phyloP scores from a whole-genome alignment of 2,329 filamentous ascomycete genomes.

The Sclerotinia subarctica region DNA sequence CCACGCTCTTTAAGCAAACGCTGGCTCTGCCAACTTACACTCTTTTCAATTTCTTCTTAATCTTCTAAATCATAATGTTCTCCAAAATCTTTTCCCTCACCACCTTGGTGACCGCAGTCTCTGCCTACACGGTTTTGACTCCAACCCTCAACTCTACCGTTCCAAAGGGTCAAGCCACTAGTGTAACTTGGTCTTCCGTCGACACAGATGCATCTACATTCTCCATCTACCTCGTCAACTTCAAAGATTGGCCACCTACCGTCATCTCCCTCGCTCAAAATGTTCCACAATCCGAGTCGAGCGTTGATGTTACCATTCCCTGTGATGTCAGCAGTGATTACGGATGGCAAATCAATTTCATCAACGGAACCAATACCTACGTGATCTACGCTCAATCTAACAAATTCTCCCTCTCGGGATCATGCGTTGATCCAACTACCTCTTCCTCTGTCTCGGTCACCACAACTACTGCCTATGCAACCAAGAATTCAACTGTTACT shows the following conservation, averaged over 20 bases:
- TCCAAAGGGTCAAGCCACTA: conserved; percentile 14
- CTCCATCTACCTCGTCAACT: conserved; percentile 20
- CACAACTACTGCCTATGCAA: neutral
- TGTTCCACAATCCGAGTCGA: neutral
- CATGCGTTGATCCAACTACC: conserved; percentile 13
- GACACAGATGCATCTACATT: conserved; percentile 14
- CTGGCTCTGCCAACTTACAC: conserved; percentile 16
- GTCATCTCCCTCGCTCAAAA: conserved; percentile 19
- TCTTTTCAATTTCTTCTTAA: conserved; percentile 14
- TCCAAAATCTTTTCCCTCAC: conserved; percentile 9
- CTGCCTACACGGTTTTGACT: conserved; percentile 14
- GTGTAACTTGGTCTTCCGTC: conserved; percentile 5
- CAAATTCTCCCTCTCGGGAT: conserved; percentile 10
- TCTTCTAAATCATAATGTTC: conserved; percentile 16
- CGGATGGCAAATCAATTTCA: conserved; percentile 21
- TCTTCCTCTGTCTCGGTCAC: neutral
- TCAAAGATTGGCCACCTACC: conserved; percentile 18
- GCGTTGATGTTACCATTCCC: conserved; percentile 12
- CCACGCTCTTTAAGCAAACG: conserved; percentile 4
- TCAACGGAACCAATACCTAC: conserved; percentile 21
- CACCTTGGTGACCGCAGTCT: conserved; percentile 5
- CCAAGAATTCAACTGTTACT: conserved; percentile 11
- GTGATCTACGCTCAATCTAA: conserved; percentile 18
- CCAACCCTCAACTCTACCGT: conserved; percentile 16
- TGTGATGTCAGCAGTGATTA: conserved; percentile 6